Percentiles rank a stretch among this genome's conserved stretches.
These are phyloP conservation scores for Mrakia gelida DNA, from an alignment of 768 basidiomycete genomes.

Conservation along the genomic window DNA sequence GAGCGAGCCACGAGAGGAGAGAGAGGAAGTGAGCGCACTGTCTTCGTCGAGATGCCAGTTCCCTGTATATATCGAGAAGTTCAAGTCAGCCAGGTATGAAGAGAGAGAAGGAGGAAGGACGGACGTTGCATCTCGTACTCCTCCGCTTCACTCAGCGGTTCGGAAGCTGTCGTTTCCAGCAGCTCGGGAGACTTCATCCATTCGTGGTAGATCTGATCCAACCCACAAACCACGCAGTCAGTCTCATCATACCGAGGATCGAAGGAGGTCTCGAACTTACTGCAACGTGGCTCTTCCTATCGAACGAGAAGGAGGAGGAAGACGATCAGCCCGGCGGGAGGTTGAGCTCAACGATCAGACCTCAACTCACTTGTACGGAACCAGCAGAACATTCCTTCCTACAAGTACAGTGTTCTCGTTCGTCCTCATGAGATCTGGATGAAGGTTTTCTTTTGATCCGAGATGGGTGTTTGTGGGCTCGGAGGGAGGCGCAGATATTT, in stretches of 20 bases:
- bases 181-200: constrained; percentile 82
- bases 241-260: not conserved
- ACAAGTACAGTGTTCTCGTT: constrained; percentile 65
- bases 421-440: constrained; percentile 52
- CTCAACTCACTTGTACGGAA: constrained; percentile 67
- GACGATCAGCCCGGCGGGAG: not conserved
- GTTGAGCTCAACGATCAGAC: not conserved
- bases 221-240: not conserved
- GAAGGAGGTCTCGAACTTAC: constrained; percentile 37
- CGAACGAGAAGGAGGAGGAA: not conserved
- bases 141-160: constrained; percentile 70
- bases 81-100: not conserved
- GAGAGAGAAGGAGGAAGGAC: constrained; percentile 34
- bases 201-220: constrained; percentile 69
- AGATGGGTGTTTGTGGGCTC: not conserved
- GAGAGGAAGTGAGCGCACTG: constrained; percentile 50
- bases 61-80: constrained; percentile 47
- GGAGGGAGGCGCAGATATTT: not conserved
- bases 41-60: constrained; percentile 85
- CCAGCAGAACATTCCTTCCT: constrained; percentile 65
- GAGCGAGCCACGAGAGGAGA: constrained; percentile 1
- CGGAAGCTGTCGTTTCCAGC: constrained; percentile 73
- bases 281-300: constrained; percentile 51
- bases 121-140: constrained; percentile 87
- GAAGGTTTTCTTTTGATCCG: not conserved